Evolutionary conservation across 1,284 basidiomycete genomes (phyloP).

Genomic region (Marasmius sp.): DNA sequence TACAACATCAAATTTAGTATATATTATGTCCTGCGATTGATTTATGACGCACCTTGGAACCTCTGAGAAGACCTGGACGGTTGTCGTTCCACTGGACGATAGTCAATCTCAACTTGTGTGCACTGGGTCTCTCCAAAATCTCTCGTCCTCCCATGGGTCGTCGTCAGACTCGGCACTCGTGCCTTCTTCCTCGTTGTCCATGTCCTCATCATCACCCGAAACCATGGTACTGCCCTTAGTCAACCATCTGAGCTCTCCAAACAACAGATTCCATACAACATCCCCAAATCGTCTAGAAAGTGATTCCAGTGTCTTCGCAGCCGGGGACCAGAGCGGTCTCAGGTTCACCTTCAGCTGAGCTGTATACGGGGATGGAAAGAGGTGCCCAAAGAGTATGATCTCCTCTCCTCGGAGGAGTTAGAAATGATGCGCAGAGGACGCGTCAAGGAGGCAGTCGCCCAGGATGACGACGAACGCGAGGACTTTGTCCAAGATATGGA

Average conservation of each 20-base stretch:
- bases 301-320: slow-evolving; percentile 64
- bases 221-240: slow-evolving; percentile 16
- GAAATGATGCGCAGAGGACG: too few species aligned
- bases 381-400: too few species aligned
- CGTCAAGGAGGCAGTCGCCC: too few species aligned
- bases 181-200: slow-evolving; percentile 15
- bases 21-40: background rate
- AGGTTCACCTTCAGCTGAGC: slow-evolving; percentile 92
- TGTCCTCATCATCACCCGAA: background rate
- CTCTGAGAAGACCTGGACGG: slow-evolving; percentile 23
- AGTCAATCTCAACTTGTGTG: slow-evolving; percentile 54
- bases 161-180: slow-evolving; percentile 29
- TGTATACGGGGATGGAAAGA: slow-evolving; percentile 26
- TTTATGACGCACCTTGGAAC: slow-evolving; percentile 27
- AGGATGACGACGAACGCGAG: too few species aligned
- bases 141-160: slow-evolving; percentile 63
- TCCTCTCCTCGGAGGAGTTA: too few species aligned
- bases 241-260: slow-evolving; percentile 53
- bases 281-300: slow-evolving; percentile 64
- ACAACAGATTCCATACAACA: slow-evolving; percentile 71
- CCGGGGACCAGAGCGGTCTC: slow-evolving; percentile 86
- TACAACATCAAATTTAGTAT: background rate
- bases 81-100: slow-evolving; percentile 47
- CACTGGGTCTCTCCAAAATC: slow-evolving; percentile 74
- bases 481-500: too few species aligned